Percentiles rank a stretch among this genome's conserved stretches.
phyloP scores from a whole-genome alignment of 495 filamentous ascomycete genomes.

The Cudoniella acicularis region DNA sequence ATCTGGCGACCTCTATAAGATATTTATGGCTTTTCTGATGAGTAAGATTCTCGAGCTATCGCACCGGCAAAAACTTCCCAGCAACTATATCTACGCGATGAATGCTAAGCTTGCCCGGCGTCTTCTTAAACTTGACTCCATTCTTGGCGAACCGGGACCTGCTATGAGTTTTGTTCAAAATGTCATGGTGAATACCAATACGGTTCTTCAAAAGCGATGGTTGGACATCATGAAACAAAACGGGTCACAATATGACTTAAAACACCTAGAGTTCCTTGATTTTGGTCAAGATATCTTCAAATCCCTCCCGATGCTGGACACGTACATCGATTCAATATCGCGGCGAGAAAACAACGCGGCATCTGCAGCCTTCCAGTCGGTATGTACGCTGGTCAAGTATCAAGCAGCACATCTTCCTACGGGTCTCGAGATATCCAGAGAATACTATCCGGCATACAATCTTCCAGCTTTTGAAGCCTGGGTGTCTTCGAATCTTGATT shows the following conservation, averaged over 20 bases:
- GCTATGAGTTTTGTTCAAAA: too few relatives aligned
- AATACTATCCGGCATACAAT: neutral
- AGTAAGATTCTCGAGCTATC: conserved; percentile 32
- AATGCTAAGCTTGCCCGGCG: conserved; percentile 3
- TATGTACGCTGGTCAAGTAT: neutral
- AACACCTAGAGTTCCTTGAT: neutral
- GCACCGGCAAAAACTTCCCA: neutral
- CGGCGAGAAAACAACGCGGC: neutral
- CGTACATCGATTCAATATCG: neutral
- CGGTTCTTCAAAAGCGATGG: too few relatives aligned
- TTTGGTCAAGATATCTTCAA: neutral
- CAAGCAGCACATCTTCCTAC: neutral
- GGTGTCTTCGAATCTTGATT: conserved; percentile 8
- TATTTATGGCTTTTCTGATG: conserved; percentile 52
- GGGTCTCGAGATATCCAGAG: neutral
- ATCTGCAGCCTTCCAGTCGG: neutral
- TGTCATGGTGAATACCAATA: too few relatives aligned
- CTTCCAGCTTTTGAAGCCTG: conserved; percentile 33
- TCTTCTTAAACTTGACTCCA: neutral
- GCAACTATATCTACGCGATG: neutral
- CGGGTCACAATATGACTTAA: neutral
- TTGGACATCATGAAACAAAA: too few relatives aligned
- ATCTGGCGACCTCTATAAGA: conserved; percentile 44
- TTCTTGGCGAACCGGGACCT: too few relatives aligned
- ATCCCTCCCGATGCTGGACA: neutral